These are phyloP conservation scores for Rosa multiflora DNA, from an alignment of 306 rosid species.

Conservation along the genomic window DNA sequence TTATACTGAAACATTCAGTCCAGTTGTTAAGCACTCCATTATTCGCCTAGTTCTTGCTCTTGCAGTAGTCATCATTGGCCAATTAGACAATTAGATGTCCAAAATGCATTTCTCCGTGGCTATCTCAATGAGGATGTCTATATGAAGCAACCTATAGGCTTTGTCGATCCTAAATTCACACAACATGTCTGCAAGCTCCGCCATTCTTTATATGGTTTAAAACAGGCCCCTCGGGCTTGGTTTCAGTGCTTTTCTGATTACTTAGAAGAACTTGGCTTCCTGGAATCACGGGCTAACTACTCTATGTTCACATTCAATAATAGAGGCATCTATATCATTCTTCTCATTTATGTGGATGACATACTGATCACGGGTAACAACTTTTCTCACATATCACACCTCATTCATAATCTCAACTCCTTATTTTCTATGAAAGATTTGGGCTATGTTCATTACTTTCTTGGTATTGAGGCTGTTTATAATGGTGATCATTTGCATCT, in stretches of 20 bases:
- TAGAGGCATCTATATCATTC: background rate
- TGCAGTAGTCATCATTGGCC: background rate
- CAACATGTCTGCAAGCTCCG: too few relatives aligned
- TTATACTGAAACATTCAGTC: background rate
- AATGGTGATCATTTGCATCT: background rate
- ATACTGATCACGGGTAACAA: background rate
- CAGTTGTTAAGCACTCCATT: background rate
- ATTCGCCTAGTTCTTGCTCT: background rate
- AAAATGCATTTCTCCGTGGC: background rate
- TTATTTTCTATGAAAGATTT: background rate
- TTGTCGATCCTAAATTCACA: background rate
- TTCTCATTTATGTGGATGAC: background rate
- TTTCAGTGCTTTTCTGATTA: too few relatives aligned
- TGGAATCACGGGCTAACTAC: background rate
- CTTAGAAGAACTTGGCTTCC: too few relatives aligned
- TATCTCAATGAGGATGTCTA: background rate
- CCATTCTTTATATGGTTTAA: too few relatives aligned
- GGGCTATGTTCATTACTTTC: background rate
- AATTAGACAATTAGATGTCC: background rate
- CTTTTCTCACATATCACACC: background rate
- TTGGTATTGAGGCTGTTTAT: background rate
- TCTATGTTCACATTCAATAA: background rate
- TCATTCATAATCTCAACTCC: background rate
- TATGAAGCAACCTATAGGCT: background rate
- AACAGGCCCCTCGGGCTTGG: too few relatives aligned